Base-by-base conservation (phyloP, 139 green algal species). In the Mesotaenium endlicherianum region DNA sequence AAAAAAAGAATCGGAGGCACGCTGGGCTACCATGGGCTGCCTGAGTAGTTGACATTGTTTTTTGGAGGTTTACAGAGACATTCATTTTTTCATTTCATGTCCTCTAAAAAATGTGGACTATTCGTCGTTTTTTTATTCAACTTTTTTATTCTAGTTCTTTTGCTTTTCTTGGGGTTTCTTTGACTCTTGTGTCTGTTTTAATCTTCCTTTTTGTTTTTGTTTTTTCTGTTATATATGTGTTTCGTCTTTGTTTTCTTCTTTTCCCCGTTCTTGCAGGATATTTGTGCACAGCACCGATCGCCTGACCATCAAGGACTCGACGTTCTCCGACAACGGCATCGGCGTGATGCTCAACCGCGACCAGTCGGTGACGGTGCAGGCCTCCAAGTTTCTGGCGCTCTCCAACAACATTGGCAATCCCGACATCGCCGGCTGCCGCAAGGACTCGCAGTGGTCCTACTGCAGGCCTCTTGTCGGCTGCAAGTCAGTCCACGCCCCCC, bases 361-460 rank as follows among this genome's bases (percentile, higher is more conserved):
- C 44, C 30, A 72, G 5, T 26, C 30, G 11, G 38, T 72, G 31
- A 72, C 4, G n/a, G 41, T 81, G 36, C 34, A 70, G 6, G 38
- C 30, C 44, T 38, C 38, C 72, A 81, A 2, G 17, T 70, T 81
- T 81, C 31, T 81, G 14, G 72, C 30, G 8, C 72, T 81, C 2
- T 68, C 8, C 39, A 31, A 30, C 72, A 81, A 81, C 72, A 68
- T 68, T 42, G 72, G 72, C 41, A 81, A 81, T 67, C 72, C 72
- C 4, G n/a, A n/a, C n/a, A n/a, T n/a, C n/a, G 49, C 70, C 34
- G 5, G 42, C 5, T 78, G 70, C 70, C 41, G 34, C n/a, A 38
- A n/a, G 34, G 42, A 6, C 31, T n/a, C 39, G 5, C 5, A 34
- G 16, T 78, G 70, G 70, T n/a, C 38, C 16, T 39, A 49, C 70